phyloP scores from a whole-genome alignment of 2,329 filamentous ascomycete species.

The Leptographium wingfieldii region DNA sequence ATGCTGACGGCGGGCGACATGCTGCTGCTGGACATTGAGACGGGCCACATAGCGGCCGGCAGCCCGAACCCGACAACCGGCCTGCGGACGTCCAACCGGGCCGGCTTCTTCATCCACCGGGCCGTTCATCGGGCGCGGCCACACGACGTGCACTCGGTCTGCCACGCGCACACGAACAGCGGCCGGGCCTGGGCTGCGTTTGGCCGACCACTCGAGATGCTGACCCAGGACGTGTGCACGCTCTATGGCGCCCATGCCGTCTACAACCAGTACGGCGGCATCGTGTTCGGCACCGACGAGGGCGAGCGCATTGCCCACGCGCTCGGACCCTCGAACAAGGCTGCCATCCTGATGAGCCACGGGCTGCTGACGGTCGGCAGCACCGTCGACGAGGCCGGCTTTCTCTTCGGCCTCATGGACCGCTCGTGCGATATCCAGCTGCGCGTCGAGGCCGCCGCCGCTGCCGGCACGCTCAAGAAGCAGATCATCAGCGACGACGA shows the following conservation, averaged over 20 bases:
- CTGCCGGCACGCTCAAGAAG: slow-evolving; percentile 26
- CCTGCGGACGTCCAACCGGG: slow-evolving; percentile 42
- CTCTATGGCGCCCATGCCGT: slow-evolving; percentile 50
- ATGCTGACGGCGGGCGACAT: slow-evolving; percentile 55
- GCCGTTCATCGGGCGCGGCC: slow-evolving; percentile 54
- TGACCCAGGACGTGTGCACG: slow-evolving; percentile 54
- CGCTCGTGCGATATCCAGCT: slow-evolving; percentile 57
- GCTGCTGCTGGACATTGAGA: slow-evolving; percentile 45
- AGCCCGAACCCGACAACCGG: slow-evolving; percentile 31
- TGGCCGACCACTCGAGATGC: slow-evolving; percentile 53
- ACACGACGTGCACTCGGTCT: slow-evolving; percentile 49
- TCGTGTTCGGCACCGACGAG: slow-evolving; percentile 49
- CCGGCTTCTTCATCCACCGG: slow-evolving; percentile 58
- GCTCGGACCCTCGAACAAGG: slow-evolving; percentile 45
- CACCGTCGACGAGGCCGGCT: slow-evolving; percentile 65
- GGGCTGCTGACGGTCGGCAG: slow-evolving; percentile 57
- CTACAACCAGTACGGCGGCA: slow-evolving; percentile 44
- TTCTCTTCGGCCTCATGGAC: slow-evolving; percentile 56
- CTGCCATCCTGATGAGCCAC: slow-evolving; percentile 57
- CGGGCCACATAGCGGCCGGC: slow-evolving; percentile 50
- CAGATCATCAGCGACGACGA: slow-evolving; percentile 25
- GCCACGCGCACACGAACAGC: slow-evolving; percentile 53
- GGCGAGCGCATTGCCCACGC: slow-evolving; percentile 50
- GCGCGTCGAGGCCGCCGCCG: slow-evolving; percentile 50
- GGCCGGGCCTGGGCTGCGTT: slow-evolving; percentile 59